Evolutionary conservation across 345 rosid genomes (phyloP).

Genomic region (Eucalyptus camaldulensis): DNA sequence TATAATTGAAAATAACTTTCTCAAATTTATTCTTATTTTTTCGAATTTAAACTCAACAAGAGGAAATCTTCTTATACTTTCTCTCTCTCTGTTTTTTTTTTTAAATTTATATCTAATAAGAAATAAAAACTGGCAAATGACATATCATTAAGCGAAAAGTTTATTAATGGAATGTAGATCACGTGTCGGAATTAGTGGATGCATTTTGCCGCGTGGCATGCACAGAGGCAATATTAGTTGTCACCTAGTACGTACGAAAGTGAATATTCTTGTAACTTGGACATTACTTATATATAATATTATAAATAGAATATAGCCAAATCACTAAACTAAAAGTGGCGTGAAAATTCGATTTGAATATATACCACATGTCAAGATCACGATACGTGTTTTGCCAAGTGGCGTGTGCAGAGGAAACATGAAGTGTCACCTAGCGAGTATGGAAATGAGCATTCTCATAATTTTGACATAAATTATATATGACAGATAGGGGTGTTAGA

Average conservation of each 20-base stretch:
- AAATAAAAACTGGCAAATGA: background rate
- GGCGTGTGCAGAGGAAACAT: background rate
- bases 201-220: background rate
- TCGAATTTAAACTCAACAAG: background rate
- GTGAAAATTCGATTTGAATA: too few relatives aligned
- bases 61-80: background rate
- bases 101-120: background rate
- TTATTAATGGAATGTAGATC: background rate
- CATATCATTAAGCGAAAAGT: background rate
- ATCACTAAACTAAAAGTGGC: background rate
- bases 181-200: background rate
- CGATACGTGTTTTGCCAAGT: background rate
- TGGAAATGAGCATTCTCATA: background rate
- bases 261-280: background rate
- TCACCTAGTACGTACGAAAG: background rate
- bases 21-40: background rate
- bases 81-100: background rate
- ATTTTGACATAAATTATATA: background rate
- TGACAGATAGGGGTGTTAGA: background rate
- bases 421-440: background rate
- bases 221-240: background rate
- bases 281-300: background rate
- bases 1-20: background rate
- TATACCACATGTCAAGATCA: background rate
- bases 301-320: background rate